phyloP scores from a whole-genome alignment of 2,329 filamentous ascomycete species.

The Arthrinium phaeospermum region DNA sequence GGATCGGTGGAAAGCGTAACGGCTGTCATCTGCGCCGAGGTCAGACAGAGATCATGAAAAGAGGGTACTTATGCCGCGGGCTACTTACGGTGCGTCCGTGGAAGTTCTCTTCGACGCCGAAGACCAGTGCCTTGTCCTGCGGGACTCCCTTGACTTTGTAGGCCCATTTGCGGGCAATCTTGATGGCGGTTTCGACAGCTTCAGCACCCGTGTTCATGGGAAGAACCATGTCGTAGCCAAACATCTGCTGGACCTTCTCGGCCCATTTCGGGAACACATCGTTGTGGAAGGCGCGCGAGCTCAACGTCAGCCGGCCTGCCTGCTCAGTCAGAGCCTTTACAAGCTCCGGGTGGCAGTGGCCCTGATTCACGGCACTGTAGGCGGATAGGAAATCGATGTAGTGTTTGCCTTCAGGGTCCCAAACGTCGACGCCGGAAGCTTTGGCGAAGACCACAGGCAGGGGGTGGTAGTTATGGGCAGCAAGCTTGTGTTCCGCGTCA shows the following conservation, averaged over 20 bases:
- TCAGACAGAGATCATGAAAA: background rate
- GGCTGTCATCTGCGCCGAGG: constrained; percentile 73
- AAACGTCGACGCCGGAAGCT: constrained; percentile 85
- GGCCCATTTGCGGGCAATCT: constrained; percentile 96
- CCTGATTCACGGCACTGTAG: constrained; percentile 97
- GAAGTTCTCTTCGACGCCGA: constrained; percentile 90
- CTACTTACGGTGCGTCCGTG: constrained; percentile 86
- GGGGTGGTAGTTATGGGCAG: constrained; percentile 98
- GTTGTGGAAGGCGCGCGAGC: constrained; percentile 95
- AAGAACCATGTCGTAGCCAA: constrained; percentile 96
- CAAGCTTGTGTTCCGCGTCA: constrained; percentile 78
- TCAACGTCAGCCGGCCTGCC: constrained; percentile 86
- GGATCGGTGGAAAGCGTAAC: constrained; percentile 95
- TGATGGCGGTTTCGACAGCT: constrained; percentile 94
- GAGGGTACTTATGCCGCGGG: background rate
- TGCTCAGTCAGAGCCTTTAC: constrained; percentile 90
- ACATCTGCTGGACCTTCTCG: constrained; percentile 85
- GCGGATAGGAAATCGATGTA: constrained; percentile 98
- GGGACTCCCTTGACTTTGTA: constrained; percentile 95
- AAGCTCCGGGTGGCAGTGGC: constrained; percentile 95
- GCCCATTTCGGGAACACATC: constrained; percentile 97
- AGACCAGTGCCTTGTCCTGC: constrained; percentile 80
- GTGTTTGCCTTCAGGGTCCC: constrained; percentile 94
- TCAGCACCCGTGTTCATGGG: constrained; percentile 99
- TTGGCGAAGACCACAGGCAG: constrained; percentile 91